Percentiles rank a stretch among this genome's conserved stretches.
Conservation (phyloP, 2,329 filamentous ascomycete species). For the Corynespora cassiicola region DNA sequence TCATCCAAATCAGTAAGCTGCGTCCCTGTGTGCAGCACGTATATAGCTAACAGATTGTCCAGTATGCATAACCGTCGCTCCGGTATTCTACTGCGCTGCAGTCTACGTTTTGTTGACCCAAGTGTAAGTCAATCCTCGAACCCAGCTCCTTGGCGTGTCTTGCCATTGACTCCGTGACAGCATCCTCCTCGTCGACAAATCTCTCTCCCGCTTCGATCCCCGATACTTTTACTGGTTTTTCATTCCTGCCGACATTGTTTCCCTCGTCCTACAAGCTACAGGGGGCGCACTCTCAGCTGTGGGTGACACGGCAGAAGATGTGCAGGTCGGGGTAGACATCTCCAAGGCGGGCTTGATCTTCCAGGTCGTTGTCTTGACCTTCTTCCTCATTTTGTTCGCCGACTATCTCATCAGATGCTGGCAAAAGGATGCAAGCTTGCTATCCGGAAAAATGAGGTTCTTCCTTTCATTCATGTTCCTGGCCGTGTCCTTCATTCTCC, state of each 20-base stretch:
- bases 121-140: constrained; percentile 10
- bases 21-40: neutral
- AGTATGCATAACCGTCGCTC: constrained; percentile 19
- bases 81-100: constrained; percentile 18
- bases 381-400: constrained; percentile 3
- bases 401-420: constrained; percentile 4
- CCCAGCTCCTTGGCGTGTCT: neutral
- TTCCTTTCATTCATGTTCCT: constrained; percentile 1
- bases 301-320: neutral
- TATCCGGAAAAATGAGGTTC: neutral
- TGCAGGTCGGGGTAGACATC: constrained; percentile 5
- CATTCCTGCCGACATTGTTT: constrained; percentile 14
- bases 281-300: constrained; percentile 12
- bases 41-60: neutral
- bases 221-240: constrained; percentile 11
- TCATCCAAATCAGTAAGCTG: constrained; percentile 13
- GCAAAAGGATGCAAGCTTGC: constrained; percentile 1
- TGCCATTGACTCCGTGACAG: neutral
- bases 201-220: constrained; percentile 8
- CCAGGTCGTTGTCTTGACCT: constrained; percentile 6
- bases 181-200: neutral
- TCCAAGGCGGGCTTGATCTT: constrained; percentile 12
- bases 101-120: constrained; percentile 14
- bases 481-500: constrained; percentile 7
- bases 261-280: constrained; percentile 13